Evolutionary conservation across 305 asterid species (phyloP).

Genomic region (Solanum hybrid): DNA sequence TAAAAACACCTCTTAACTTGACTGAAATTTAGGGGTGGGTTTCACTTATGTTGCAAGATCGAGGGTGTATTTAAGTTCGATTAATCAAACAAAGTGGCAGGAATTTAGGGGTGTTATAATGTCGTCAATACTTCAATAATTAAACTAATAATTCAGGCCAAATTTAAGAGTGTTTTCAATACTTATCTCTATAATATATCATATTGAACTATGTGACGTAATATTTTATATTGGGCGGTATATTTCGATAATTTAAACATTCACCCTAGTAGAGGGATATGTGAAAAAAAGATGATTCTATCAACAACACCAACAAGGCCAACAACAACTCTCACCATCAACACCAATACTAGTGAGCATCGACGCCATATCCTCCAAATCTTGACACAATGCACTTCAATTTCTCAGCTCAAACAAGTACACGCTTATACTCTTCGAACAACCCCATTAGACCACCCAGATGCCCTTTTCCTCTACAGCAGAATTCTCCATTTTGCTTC

Average conservation of each 20-base stretch:
- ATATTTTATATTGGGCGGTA: background rate
- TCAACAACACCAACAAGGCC: slow-evolving; percentile 3
- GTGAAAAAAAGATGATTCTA: background rate
- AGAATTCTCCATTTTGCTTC: slow-evolving; percentile 50
- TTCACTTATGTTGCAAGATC: too few species aligned
- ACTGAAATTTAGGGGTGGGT: too few species aligned
- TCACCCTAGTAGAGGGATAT: background rate
- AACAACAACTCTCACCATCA: slow-evolving; percentile 5
- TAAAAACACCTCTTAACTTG: too few species aligned
- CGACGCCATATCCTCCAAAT: slow-evolving; percentile 37
- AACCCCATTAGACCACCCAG: slow-evolving; percentile 21
- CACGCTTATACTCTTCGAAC: slow-evolving; percentile 60
- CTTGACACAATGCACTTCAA: slow-evolving; percentile 39
- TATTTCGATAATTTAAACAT: background rate
- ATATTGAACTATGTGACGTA: too few species aligned
- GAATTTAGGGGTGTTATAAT: too few species aligned
- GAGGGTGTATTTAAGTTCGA: too few species aligned
- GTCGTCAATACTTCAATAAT: too few species aligned
- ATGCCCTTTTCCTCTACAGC: slow-evolving; percentile 33
- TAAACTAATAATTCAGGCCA: accelerated
- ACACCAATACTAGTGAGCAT: slow-evolving; percentile 9
- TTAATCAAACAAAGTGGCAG: too few species aligned
- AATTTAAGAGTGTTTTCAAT: too few species aligned
- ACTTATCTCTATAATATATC: too few species aligned
- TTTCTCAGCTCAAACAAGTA: slow-evolving; percentile 58